Evolutionary conservation across 2,329 filamentous ascomycete genomes (phyloP).

Genomic region (Trichophyton benhamiae): DNA sequence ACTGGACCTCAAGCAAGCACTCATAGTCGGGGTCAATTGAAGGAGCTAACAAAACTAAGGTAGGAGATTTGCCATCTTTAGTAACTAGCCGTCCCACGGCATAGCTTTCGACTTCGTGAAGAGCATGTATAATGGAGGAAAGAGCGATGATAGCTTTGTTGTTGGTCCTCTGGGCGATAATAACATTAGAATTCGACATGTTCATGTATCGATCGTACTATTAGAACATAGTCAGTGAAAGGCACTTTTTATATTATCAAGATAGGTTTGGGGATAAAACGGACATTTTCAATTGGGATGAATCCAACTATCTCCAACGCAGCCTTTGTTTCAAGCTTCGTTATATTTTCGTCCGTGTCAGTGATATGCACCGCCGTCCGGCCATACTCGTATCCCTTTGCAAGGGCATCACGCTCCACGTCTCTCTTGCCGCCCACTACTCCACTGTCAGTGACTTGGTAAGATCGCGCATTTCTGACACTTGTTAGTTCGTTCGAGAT

Average conservation of each 20-base stretch:
- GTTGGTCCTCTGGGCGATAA: constrained; percentile 64
- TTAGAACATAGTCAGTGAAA: constrained; percentile 2
- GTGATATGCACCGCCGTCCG: constrained; percentile 82
- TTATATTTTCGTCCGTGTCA: constrained; percentile 74
- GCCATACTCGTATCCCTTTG: constrained; percentile 91
- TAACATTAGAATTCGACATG: constrained; percentile 68
- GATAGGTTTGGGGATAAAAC: constrained; percentile 9
- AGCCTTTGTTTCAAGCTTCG: constrained; percentile 66
- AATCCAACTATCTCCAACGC: constrained; percentile 79
- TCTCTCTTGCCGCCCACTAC: constrained; percentile 69
- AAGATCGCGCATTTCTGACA: constrained; percentile 67
- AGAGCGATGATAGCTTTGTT: constrained; percentile 73
- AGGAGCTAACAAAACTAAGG: constrained; percentile 67
- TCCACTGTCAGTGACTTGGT: constrained; percentile 64
- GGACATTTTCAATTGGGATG: constrained; percentile 56
- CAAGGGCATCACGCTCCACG: constrained; percentile 67
- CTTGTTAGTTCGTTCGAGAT: constrained; percentile 44
- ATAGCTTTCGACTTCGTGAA: constrained; percentile 73
- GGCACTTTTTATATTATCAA: not conserved
- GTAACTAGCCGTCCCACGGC: constrained; percentile 74
- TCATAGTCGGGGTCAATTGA: constrained; percentile 67
- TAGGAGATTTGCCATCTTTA: constrained; percentile 70
- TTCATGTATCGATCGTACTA: constrained; percentile 74
- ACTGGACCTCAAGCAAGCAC: constrained; percentile 74
- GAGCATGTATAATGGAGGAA: constrained; percentile 77